Evolutionary conservation across 73 alveolate species (phyloP), one percentile per base, ranked within the genome.

Genomic region (Paramecium sexaurelia): DNA sequence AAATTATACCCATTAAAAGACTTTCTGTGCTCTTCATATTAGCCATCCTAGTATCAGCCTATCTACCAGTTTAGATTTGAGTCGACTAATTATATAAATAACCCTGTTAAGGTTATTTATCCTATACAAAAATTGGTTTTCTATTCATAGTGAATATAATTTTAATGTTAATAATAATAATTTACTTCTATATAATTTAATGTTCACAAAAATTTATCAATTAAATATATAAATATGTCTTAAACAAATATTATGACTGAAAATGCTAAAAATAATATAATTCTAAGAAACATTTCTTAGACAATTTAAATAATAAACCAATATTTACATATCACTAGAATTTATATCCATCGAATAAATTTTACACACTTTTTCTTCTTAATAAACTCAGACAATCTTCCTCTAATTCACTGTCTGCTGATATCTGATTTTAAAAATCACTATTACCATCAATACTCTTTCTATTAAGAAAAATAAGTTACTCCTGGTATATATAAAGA

Each of bases 401-500:
- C 41, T 78, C 43, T 24, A 40, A 13, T 45, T 78, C 90, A 37
- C 75, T 39, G 41, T 78, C 90, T 22, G 73, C 90, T 39, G 75
- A 40, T 39, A 78, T 78, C 29, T 78, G 73, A 43, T 33, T 78
- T 39, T 78, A 78, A 45, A 78, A 78, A 45, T 78, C 90, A 78
- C 29, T 29, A 78, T 78, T 78, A 26, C 90, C 90, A 78, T 78
- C 90, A 24, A 78, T 78, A 78, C 71, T 19, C 90, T 78, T 22
- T 41, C 3, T 78, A 24, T 27, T 33, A 27, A 78, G 11, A 29
- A 11, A 39, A 40, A 36, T 78, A 29, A 26, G 43, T 41, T 78
- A 78, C 90, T 78, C 90, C 90, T 78, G 92, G 92, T 11, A 85
- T 85, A 5, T 56, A 85, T 29, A 66, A 26, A 41, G 87, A 85